These are phyloP conservation scores for Colletotrichum sp. DNA, from an alignment of 2,329 filamentous ascomycete genomes.

Conservation along the genomic window DNA sequence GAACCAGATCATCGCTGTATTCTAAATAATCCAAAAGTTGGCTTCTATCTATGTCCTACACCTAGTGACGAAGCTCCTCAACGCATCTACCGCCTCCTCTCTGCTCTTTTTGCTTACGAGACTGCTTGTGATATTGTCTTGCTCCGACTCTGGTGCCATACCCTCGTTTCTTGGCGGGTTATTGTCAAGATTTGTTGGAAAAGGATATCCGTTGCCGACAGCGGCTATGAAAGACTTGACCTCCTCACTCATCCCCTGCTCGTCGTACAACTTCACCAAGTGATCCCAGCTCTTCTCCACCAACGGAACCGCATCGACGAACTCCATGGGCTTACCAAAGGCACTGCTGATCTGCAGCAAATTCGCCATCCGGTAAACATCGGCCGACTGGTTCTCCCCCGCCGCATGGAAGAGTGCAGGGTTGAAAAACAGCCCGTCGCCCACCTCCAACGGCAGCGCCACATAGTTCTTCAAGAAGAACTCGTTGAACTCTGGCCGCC, in stretches of 20 bases:
- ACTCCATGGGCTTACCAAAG: slow-evolving; percentile 70
- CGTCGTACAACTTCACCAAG: slow-evolving; percentile 34
- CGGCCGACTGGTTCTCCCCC: slow-evolving; percentile 55
- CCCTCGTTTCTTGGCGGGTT: slow-evolving; percentile 59
- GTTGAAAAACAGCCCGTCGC: slow-evolving; percentile 69
- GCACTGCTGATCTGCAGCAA: slow-evolving; percentile 66
- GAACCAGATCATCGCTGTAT: neutral
- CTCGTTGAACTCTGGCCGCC: slow-evolving; percentile 54
- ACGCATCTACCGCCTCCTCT: slow-evolving; percentile 42
- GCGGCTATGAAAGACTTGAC: slow-evolving; percentile 54
- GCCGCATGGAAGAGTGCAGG: slow-evolving; percentile 69
- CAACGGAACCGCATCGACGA: slow-evolving; percentile 55
- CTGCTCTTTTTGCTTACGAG: slow-evolving; percentile 46
- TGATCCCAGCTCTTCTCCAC: slow-evolving; percentile 50
- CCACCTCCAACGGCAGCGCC: slow-evolving; percentile 54
- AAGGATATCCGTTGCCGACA: slow-evolving; percentile 64
- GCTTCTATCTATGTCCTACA: neutral
- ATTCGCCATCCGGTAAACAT: slow-evolving; percentile 62
- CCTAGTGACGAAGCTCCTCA: slow-evolving; percentile 30
- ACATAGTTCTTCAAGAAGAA: slow-evolving; percentile 61
- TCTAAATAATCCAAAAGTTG: neutral
- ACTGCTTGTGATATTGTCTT: slow-evolving; percentile 52
- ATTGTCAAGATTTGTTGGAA: slow-evolving; percentile 66
- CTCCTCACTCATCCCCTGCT: slow-evolving; percentile 42
- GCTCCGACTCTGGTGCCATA: slow-evolving; percentile 66